phyloP scores from a whole-genome alignment of 2,329 filamentous ascomycete genomes.

The Cladophialophora carrionii region DNA sequence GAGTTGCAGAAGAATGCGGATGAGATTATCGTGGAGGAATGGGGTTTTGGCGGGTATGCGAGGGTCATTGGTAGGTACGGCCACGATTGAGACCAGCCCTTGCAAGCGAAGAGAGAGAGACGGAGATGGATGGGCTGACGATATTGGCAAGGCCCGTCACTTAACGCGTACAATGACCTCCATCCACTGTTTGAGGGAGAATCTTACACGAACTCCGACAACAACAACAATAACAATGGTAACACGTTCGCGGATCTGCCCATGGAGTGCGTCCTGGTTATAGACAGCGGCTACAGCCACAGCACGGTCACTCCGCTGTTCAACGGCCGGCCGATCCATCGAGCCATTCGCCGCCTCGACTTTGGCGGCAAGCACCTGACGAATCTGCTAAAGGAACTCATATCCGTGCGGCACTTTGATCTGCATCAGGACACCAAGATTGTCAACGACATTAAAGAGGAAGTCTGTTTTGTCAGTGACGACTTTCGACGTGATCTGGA shows the following conservation, averaged over 20 bases:
- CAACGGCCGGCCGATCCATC: slow-evolving; percentile 76
- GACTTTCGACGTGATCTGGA: slow-evolving; percentile 81
- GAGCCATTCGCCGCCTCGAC: slow-evolving; percentile 80
- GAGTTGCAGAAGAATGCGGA: slow-evolving; percentile 87
- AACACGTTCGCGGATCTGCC: slow-evolving; percentile 45
- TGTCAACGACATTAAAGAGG: slow-evolving; percentile 95
- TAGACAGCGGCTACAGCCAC: slow-evolving; percentile 91
- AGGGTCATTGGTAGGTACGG: slow-evolving; percentile 67
- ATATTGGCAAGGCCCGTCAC: slow-evolving; percentile 61
- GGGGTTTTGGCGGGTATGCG: slow-evolving; percentile 85
- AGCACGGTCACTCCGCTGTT: slow-evolving; percentile 88
- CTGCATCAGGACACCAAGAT: slow-evolving; percentile 93
- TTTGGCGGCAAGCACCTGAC: slow-evolving; percentile 91
- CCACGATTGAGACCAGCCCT: slow-evolving; percentile 4
- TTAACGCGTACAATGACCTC: slow-evolving; percentile 82
- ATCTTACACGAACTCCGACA: slow-evolving; percentile 46
- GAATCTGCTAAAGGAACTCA: slow-evolving; percentile 85
- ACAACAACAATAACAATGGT: no score
- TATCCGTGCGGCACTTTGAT: slow-evolving; percentile 90
- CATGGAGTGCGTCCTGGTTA: slow-evolving; percentile 82
- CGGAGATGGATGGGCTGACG: slow-evolving; percentile 14
- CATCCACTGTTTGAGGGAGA: slow-evolving; percentile 69
- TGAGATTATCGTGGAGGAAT: slow-evolving; percentile 97
- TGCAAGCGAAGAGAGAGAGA: no score
- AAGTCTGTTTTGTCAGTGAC: slow-evolving; percentile 77